Conservation (phyloP, 2,329 filamentous ascomycete genomes). For the Microdochium paspali region DNA sequence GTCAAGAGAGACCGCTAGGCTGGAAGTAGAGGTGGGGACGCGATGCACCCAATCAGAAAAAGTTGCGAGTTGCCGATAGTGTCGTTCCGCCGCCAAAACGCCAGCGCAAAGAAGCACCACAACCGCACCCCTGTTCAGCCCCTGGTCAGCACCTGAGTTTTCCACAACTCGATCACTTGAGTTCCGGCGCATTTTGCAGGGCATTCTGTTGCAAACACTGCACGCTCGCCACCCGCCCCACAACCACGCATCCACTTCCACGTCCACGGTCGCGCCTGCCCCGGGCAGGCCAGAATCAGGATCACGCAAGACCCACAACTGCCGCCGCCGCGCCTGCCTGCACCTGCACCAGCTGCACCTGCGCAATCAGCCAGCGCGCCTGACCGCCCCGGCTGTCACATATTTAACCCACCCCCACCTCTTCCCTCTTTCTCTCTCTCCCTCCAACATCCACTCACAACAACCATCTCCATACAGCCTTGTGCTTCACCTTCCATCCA, state of each 20-base stretch:
- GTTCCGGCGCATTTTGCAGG: not conserved
- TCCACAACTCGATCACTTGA: not conserved
- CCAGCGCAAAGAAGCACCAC: not conserved
- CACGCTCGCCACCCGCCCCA: not conserved
- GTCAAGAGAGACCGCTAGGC: not conserved
- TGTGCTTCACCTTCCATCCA: constrained; percentile 8
- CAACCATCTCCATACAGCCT: constrained; percentile 14
- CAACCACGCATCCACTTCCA: not conserved
- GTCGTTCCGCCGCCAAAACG: constrained; percentile 19
- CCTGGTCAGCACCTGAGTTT: not conserved
- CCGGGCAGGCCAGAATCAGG: not conserved
- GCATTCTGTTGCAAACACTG: not conserved
- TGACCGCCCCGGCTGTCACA: constrained; percentile 8
- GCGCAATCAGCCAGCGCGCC: constrained; percentile 17
- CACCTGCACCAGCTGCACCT: constrained; percentile 1
- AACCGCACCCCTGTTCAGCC: not conserved
- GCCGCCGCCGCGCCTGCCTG: constrained; percentile 1
- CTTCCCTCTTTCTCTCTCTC: constrained; percentile 11
- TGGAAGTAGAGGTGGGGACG: not conserved
- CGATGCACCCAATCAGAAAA: constrained; percentile 20
- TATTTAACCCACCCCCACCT: constrained; percentile 23
- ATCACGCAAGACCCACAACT: not conserved
- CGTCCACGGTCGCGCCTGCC: not conserved
- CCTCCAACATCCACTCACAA: constrained; percentile 13
- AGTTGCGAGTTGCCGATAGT: constrained; percentile 5